Conservation (phyloP, 495 filamentous ascomycete genomes). For the Aspergillus diversus region DNA sequence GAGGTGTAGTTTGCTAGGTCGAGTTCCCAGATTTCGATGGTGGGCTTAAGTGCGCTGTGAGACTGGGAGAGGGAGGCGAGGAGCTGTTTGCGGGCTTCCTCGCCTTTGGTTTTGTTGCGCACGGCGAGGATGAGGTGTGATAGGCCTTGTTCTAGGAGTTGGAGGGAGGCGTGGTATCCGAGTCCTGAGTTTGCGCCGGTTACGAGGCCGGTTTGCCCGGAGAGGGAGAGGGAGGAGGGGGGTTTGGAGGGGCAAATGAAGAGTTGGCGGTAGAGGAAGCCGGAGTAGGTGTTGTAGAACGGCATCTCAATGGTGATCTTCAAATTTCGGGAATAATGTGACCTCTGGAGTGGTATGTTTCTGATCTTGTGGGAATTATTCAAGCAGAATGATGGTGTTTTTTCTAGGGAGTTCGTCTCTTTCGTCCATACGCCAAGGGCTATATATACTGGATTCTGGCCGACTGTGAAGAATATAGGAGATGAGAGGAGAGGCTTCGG, state of each 20-base stretch:
- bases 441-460: too few species aligned
- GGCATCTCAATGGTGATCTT: conserved; percentile 15
- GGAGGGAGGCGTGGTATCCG: conserved; percentile 38
- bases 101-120: conserved; percentile 44
- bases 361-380: too few species aligned
- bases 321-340: too few species aligned
- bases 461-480: too few species aligned
- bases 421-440: too few species aligned
- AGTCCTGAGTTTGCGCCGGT: conserved; percentile 50
- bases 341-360: too few species aligned
- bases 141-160: conserved; percentile 42
- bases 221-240: conserved; percentile 28
- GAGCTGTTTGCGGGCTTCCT: conserved; percentile 19
- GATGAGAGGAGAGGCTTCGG: too few species aligned
- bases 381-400: too few species aligned
- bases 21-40: conserved; percentile 36
- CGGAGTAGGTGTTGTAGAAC: conserved; percentile 23
- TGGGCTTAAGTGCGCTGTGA: conserved; percentile 14
- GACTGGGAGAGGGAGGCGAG: neutral
- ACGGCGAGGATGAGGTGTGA: conserved; percentile 52
- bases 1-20: conserved; percentile 33
- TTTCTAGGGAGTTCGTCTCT: too few species aligned
- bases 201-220: conserved; percentile 43
- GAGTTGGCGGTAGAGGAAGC: conserved; percentile 27
- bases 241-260: conserved; percentile 32